Evolutionary conservation across 768 basidiomycete species (phyloP), one percentile per base, ranked within the genome.

Genomic region (Fomitopsis serialis): DNA sequence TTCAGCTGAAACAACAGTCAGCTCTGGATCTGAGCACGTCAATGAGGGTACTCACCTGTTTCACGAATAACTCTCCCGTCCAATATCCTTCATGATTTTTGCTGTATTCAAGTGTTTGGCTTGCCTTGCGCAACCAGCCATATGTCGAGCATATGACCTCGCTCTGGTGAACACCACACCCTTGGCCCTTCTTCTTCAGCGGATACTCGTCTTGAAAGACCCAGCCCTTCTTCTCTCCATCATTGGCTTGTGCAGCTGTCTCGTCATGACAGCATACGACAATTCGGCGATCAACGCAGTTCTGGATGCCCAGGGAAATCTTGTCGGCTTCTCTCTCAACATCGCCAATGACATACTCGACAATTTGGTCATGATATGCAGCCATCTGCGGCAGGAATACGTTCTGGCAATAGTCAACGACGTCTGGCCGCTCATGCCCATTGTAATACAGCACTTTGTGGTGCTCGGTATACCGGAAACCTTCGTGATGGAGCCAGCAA

Each of bases 21-120:
- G n/a, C n/a, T n/a, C n/a, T n/a, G n/a, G n/a, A n/a, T n/a, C n/a
- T n/a, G n/a, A n/a, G n/a, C n/a, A n/a, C n/a, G n/a, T 29, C 40
- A 12, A 54, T 46, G 10, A 57, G 19, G 25, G 24, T 43, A 48
- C 56, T 12, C 48, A 70, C 68, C 61, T 70, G 70, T 57, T 67
- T 66, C 17, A 65, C 54, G 48, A 70, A 71, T 0, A 66, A 45
- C 50, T 70, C 63, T 1, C 72, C 69, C 11, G 50, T 68, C 71
- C 71, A 71, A 49, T 66, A 71, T 1, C 74, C 73, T 7, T 75
- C 67, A 54, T 76, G 68, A 58, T 35, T 74, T 48, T 75, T 77
- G 3, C 73, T 74, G 64, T 76, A 75, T 45, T 76, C 70, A 9
- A 35, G 15, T 35, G 34, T 9, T 15, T 35, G 34, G 13, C 68